Conservation (phyloP, 352 stramenopile genomes). For the Bremia lactucae region DNA sequence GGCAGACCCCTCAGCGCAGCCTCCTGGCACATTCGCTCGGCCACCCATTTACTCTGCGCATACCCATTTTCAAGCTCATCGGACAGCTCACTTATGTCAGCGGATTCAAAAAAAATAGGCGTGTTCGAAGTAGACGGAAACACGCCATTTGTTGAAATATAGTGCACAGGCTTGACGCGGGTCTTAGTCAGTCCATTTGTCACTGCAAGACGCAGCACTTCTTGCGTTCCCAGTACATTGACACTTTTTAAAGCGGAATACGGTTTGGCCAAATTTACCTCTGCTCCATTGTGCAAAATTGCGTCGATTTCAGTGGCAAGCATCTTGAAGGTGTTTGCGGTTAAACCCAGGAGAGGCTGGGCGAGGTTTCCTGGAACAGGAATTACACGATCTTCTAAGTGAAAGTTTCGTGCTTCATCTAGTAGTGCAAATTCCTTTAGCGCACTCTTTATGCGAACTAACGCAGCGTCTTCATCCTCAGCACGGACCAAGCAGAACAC, state of each 20-base stretch:
- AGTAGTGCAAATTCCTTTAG: conserved; percentile 48
- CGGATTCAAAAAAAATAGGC: conserved; percentile 34
- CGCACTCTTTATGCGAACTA: conserved; percentile 44
- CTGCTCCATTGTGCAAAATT: conserved; percentile 88
- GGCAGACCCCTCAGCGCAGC: conserved; percentile 69
- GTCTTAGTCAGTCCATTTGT: conserved; percentile 68
- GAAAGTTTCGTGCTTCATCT: conserved; percentile 35
- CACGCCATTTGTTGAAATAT: conserved; percentile 88
- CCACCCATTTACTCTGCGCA: conserved; percentile 88
- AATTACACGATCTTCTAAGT: conserved; percentile 65
- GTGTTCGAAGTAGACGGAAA: conserved; percentile 48
- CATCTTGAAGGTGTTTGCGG: conserved; percentile 76
- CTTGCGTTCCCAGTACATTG: conserved; percentile 86
- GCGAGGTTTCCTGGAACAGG: conserved; percentile 65
- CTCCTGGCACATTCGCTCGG: conserved; percentile 81
- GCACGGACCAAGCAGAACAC: conserved; percentile 82
- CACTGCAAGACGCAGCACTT: conserved; percentile 80
- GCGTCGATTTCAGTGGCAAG: conserved; percentile 81
- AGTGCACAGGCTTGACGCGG: conserved; percentile 78
- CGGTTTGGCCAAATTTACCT: conserved; percentile 88
- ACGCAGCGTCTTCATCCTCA: conserved; percentile 28
- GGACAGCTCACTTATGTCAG: conserved; percentile 41
- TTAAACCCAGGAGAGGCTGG: conserved; percentile 72
- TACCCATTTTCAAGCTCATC: conserved; percentile 75
- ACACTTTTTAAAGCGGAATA: conserved; percentile 80